Evolutionary conservation across 179 eudicot species (phyloP), one percentile per base, ranked within the genome.

Genomic region (Beta corolliflora): DNA sequence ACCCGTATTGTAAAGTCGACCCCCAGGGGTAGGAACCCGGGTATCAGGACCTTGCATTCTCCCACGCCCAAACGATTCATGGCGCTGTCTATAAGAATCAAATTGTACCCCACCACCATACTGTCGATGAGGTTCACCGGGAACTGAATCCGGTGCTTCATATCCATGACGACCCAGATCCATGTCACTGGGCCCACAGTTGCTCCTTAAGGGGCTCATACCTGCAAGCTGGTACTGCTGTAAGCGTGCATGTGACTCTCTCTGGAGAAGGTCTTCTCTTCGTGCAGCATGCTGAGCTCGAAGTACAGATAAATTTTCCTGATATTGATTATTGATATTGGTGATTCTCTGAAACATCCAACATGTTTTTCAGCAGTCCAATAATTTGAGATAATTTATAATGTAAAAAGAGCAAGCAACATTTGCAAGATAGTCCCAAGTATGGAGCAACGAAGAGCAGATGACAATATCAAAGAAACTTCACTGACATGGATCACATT

Each of bases 161-260:
- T 88, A 91, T 16, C 88, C 92, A 31, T 73, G 92, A 74, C 83
- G 87, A 66, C 81, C 79, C 72, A 86, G 89, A 56, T 76, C 76
- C 55, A 80, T 74, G n/a, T 89, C 92, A 74, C 77, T 81, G 10
- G 87, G 88, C 21, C 81, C 81, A 64, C 80, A 82, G 70, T 87
- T 89, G 78, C 77, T 84, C 18, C 86, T 85, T 64, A 85, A 83
- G 58, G 83, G 77, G 72, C 83, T 94, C 85, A 84, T 73, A 48
- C 83, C 80, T 52, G 88, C 87, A 77, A 88, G 91, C 76, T 94
- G 95, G 87, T 92, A 92, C 72, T 90, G 93, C 79, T 89, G 97
- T 65, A 88, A 86, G 54, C 98, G 89, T 48, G 89, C 89, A 64
- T 88, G 94, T 68, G 95, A 88, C 81, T 95, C 99, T 86, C 84